phyloP scores from a whole-genome alignment of 352 stramenopile genomes.

The Globisporangium perplexum region DNA sequence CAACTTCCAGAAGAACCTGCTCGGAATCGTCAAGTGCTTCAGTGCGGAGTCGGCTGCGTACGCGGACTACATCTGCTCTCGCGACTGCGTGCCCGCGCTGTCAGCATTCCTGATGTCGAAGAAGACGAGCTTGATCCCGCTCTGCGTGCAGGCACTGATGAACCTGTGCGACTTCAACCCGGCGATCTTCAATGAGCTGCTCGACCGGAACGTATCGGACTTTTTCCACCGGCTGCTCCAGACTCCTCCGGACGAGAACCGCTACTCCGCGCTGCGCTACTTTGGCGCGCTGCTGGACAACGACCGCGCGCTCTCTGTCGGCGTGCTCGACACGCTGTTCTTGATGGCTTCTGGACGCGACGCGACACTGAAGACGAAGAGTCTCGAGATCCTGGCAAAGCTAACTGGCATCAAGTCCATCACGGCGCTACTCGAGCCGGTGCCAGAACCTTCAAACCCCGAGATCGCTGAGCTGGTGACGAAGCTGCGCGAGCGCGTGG shows the following conservation, averaged over 20 bases:
- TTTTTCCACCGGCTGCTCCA: slow-evolving; percentile 76
- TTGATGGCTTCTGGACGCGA: slow-evolving; percentile 61
- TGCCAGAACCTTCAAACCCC: slow-evolving; percentile 29
- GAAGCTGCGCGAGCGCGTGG: slow-evolving; percentile 59
- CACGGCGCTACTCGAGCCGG: slow-evolving; percentile 30
- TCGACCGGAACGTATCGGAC: slow-evolving; percentile 55
- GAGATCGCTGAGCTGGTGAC: slow-evolving; percentile 42
- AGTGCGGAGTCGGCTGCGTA: slow-evolving; percentile 50
- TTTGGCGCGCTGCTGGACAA: slow-evolving; percentile 58
- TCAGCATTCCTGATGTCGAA: slow-evolving; percentile 65
- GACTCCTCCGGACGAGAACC: slow-evolving; percentile 72
- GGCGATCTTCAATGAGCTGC: slow-evolving; percentile 57
- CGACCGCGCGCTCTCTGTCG: slow-evolving; percentile 38
- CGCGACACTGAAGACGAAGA: slow-evolving; percentile 34
- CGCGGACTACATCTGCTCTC: slow-evolving; percentile 54
- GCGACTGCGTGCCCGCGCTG: slow-evolving; percentile 40
- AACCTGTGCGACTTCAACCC: slow-evolving; percentile 73
- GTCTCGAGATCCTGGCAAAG: slow-evolving; percentile 44
- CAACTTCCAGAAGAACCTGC: slow-evolving; percentile 69
- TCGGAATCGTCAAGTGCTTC: slow-evolving; percentile 75
- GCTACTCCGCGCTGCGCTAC: slow-evolving; percentile 62
- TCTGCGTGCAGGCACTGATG: slow-evolving; percentile 69
- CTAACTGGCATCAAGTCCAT: slow-evolving; percentile 55
- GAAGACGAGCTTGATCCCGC: slow-evolving; percentile 57
- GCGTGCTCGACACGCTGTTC: slow-evolving; percentile 71